phyloP scores from a whole-genome alignment of 345 rosid species.

The Rhodamnia argentea region DNA sequence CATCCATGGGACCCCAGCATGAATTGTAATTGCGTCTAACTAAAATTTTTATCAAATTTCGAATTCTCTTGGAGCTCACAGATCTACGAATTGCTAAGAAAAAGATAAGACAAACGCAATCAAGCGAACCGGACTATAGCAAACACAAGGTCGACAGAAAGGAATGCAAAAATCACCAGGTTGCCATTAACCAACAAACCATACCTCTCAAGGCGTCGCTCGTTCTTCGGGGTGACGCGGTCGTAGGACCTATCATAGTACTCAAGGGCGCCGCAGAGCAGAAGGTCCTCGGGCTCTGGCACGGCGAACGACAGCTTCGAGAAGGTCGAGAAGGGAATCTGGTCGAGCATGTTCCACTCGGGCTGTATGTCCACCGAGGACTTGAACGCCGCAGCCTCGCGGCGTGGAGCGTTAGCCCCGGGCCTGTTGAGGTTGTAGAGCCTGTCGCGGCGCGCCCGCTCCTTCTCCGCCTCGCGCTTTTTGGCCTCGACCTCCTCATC shows the following conservation, averaged over 20 bases:
- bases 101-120: background rate
- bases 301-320: conserved; percentile 70
- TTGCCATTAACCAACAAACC: background rate
- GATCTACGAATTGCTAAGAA: background rate
- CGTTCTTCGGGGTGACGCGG: conserved; percentile 72
- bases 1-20: background rate
- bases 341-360: conserved; percentile 97
- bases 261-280: conserved; percentile 73
- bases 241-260: conserved; percentile 59
- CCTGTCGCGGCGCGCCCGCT: conserved; percentile 85
- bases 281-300: conserved; percentile 78
- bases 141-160: background rate
- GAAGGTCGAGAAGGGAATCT: conserved; percentile 87
- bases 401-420: conserved; percentile 57
- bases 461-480: conserved; percentile 91
- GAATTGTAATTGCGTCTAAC: background rate
- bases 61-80: background rate
- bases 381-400: conserved; percentile 79
- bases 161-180: background rate
- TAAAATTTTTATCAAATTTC: background rate
- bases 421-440: conserved; percentile 58
- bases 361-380: conserved; percentile 95
- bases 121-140: background rate
- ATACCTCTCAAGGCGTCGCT: conserved; percentile 65
- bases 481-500: conserved; percentile 92